Evolutionary conservation across 768 basidiomycete species (phyloP).

Genomic region (Auriscalpium microsporum): DNA sequence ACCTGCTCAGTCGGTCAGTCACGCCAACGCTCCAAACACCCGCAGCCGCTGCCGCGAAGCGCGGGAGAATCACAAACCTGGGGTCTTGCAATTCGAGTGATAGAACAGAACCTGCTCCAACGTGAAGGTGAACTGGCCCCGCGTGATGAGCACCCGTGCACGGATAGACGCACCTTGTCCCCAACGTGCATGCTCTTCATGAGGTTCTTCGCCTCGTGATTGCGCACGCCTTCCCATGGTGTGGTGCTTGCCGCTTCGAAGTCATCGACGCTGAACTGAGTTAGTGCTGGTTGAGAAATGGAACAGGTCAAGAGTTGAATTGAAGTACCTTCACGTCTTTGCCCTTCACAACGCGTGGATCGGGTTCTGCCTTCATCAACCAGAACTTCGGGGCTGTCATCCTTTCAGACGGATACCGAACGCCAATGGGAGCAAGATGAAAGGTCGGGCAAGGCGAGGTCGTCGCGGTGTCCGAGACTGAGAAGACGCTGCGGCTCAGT

Average conservation of each 20-base stretch:
- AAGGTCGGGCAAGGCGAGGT: too few relatives aligned
- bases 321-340: conserved; percentile 68
- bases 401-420: too few relatives aligned
- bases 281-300: background rate
- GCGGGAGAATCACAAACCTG: conserved; percentile 39
- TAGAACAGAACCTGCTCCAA: conserved; percentile 65
- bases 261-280: conserved; percentile 79
- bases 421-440: too few relatives aligned
- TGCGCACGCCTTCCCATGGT: conserved; percentile 84
- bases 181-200: conserved; percentile 76
- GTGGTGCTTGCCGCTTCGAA: conserved; percentile 65
- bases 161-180: conserved; percentile 46
- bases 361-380: conserved; percentile 84
- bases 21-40: background rate
- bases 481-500: too few relatives aligned
- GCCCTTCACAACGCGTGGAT: conserved; percentile 76
- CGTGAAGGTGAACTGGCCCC: background rate
- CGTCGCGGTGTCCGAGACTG: too few relatives aligned
- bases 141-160: background rate
- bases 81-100: conserved; percentile 79
- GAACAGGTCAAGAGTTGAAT: conserved; percentile 6
- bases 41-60: background rate
- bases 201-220: conserved; percentile 73
- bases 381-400: conserved; percentile 30
- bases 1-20: conserved; percentile 31